Evolutionary conservation across 371 early-diverging fungal genomes (phyloP), one percentile per base, ranked within the genome.

Genomic region (Mortierella polycephala): DNA sequence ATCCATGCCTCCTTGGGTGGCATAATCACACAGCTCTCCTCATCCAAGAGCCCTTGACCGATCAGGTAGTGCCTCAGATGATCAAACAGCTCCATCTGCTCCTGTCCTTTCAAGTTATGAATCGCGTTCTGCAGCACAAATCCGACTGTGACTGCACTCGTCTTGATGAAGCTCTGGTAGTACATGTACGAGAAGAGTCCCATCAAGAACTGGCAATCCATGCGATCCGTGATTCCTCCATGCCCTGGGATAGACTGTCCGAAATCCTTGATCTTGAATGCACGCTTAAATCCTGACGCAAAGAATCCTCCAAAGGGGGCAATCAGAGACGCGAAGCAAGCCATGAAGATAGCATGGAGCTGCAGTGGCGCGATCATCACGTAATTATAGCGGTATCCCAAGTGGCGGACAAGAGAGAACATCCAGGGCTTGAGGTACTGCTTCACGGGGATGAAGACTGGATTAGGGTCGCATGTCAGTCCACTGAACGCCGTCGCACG

Each of bases 301-400:
- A 99, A 97, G 89, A 99, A 99, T 5, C 99, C 99, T 52, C 99
- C 98, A 86, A 99, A 98, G 13, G 99, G 99, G 44, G 99, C 99
- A 74, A 99, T 96, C 66, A 98, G 77, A 5, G 98, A 97, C 5
- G 99, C 98, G 85, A 98, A 97, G 45, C 93, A 87, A 1, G 97
- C 92, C 90, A 99, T 91, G 16, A 93, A 84, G 39, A 99, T 82
- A 39, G 94, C 87, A 80, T 99, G 99, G 41, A 95, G 84, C 75
- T 96, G 96, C 64, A 99, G 84, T n/a, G 95, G 95, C 10, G 92
- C 89, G 51, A 98, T 86, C 70, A 77, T 75, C 20, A 84, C 75
- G 53, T 63, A 69, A 53, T 69, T 69, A 42, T 50, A 56, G 56
- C 75, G 72, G 46, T 70, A 47, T 18, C 75, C 80, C 18, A 81